Evolutionary conservation across 169 alveolate species (phyloP).

Genomic region (Plasmodium fragile): DNA sequence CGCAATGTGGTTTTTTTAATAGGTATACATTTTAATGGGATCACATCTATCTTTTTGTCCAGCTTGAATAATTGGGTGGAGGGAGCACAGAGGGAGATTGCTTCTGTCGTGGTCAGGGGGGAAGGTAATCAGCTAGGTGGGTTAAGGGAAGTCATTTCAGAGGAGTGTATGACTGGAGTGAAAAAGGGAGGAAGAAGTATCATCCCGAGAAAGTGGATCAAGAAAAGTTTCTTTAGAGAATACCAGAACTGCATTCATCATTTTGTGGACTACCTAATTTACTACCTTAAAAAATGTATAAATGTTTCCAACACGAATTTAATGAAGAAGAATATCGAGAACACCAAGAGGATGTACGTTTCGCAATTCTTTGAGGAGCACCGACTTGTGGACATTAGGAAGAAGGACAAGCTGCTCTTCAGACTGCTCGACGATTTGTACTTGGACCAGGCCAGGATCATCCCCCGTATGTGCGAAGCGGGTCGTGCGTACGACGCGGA

Average conservation of each 20-base stretch:
- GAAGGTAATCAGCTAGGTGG: not conserved
- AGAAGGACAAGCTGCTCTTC: slow-evolving; percentile 37
- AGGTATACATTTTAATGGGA: slow-evolving; percentile 66
- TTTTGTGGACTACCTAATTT: slow-evolving; percentile 55
- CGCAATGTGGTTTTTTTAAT: slow-evolving; percentile 46
- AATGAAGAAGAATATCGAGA: slow-evolving; percentile 59
- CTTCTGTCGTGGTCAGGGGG: not conserved
- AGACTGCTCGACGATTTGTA: slow-evolving; percentile 15
- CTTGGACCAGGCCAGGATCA: not conserved
- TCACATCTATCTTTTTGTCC: slow-evolving; percentile 64
- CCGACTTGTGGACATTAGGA: slow-evolving; percentile 28
- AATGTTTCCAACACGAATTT: slow-evolving; percentile 54
- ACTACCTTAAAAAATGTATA: slow-evolving; percentile 60
- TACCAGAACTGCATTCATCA: slow-evolving; percentile 63
- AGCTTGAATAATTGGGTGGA: slow-evolving; percentile 55
- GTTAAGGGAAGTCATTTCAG: not conserved
- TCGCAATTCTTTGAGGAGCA: slow-evolving; percentile 70
- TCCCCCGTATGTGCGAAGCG: not conserved
- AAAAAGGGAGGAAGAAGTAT: not conserved
- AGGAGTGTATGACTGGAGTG: not conserved
- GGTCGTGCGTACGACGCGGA: not conserved
- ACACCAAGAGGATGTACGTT: slow-evolving; percentile 50
- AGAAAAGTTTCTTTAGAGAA: slow-evolving; percentile 30
- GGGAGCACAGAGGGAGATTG: slow-evolving; percentile 32
- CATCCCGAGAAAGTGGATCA: slow-evolving; percentile 73